Evolutionary conservation across 352 stramenopile species (phyloP).

Genomic region (Globisporangium paddicum): DNA sequence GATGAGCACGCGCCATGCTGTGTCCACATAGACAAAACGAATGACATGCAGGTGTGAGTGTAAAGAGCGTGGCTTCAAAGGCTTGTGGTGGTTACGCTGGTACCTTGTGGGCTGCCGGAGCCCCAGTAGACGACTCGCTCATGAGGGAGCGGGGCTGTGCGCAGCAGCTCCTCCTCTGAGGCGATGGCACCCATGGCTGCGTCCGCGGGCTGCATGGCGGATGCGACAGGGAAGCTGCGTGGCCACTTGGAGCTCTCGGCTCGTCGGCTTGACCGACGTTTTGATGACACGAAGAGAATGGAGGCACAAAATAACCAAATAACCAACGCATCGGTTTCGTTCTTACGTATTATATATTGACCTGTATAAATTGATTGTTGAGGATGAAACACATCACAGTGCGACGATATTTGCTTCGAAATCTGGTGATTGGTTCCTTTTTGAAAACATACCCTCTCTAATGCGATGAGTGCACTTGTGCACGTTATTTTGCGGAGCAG

Average conservation of each 20-base stretch:
- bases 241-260: background rate
- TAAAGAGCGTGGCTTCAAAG: background rate
- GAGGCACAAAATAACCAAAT: background rate
- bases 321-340: background rate
- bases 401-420: background rate
- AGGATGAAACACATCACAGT: background rate
- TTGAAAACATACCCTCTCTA: background rate
- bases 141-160: constrained; percentile 43
- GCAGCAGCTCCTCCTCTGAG: constrained; percentile 57
- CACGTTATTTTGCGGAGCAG: too few relatives aligned
- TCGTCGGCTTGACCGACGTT: background rate
- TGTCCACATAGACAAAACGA: background rate
- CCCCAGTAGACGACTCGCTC: constrained; percentile 84
- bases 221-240: background rate
- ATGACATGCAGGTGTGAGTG: background rate
- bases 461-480: background rate
- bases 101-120: constrained; percentile 79
- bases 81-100: background rate
- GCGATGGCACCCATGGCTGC: constrained; percentile 17
- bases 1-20: constrained; percentile 81
- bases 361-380: background rate
- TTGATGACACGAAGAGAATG: background rate
- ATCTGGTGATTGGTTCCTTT: background rate
- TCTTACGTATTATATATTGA: background rate
- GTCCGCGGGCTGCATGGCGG: constrained; percentile 3